Evolutionary conservation across 2,329 filamentous ascomycete genomes (phyloP).

Genomic region (Colletotrichum shisoi): DNA sequence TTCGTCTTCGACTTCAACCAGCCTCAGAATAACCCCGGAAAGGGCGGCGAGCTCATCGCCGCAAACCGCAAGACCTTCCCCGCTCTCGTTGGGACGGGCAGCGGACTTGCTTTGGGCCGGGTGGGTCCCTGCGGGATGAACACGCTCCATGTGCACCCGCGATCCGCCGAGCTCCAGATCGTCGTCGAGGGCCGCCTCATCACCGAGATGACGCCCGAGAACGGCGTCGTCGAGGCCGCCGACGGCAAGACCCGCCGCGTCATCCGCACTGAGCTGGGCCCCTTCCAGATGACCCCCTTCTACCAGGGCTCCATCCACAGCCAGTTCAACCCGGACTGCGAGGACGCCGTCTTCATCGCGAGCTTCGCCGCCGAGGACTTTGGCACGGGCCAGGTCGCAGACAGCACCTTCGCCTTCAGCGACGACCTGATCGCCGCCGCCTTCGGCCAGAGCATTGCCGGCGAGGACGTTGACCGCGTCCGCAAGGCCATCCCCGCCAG

Average conservation of each 20-base stretch:
- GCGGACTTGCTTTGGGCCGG: conserved; percentile 61
- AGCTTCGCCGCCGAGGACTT: conserved; percentile 60
- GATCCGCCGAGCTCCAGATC: conserved; percentile 62
- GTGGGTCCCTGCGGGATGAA: conserved; percentile 64
- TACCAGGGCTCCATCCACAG: conserved; percentile 63
- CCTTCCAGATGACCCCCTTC: conserved; percentile 62
- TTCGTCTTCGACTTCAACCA: conserved; percentile 61
- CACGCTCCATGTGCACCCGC: conserved; percentile 64
- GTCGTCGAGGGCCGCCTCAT: conserved; percentile 59
- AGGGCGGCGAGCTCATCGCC: conserved; percentile 59
- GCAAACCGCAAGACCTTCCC: conserved; percentile 66
- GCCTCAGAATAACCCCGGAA: conserved; percentile 45
- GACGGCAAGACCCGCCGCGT: conserved; percentile 45
- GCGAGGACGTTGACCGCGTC: conserved; percentile 57
- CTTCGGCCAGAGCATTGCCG: conserved; percentile 56
- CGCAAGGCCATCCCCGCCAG: conserved; percentile 55
- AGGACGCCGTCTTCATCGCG: conserved; percentile 59
- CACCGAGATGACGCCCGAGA: conserved; percentile 63
- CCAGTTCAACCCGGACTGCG: conserved; percentile 65
- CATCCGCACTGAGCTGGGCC: conserved; percentile 49
- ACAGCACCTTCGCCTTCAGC: conserved; percentile 59
- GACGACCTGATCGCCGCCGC: conserved; percentile 57
- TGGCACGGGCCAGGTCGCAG: conserved; percentile 59
- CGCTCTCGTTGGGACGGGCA: conserved; percentile 60
- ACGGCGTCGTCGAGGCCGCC: conserved; percentile 55